Conservation (phyloP, 2,329 filamentous ascomycete genomes). For the Calonectria hawksworthii region DNA sequence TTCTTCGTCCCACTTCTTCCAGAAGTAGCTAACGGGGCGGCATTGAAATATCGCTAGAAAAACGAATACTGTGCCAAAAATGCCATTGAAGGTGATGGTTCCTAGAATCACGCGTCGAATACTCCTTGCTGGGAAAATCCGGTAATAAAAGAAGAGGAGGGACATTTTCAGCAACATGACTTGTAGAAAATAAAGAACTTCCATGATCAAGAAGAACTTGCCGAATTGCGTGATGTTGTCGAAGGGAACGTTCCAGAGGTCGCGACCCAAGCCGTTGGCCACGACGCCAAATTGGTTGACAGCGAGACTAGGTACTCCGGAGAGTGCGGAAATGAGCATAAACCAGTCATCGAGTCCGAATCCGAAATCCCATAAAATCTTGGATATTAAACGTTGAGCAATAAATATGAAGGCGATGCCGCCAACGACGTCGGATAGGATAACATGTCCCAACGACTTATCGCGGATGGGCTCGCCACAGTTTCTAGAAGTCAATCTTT, state of each 20-base stretch:
- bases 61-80: background rate
- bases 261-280: background rate
- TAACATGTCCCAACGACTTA: background rate
- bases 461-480: background rate
- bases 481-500: background rate
- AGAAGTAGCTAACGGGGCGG: background rate
- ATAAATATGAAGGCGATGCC: background rate
- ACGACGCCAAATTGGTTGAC: background rate
- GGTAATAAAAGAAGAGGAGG: background rate
- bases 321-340: background rate
- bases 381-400: background rate
- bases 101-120: background rate
- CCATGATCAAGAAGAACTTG: background rate
- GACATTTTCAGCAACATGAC: constrained; percentile 3
- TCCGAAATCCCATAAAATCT: background rate
- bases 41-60: background rate
- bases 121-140: background rate
- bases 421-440: background rate
- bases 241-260: background rate
- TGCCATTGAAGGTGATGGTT: background rate
- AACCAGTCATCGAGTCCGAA: constrained; percentile 1
- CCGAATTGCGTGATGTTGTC: background rate
- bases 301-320: background rate
- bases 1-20: background rate
- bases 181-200: background rate